Percentiles rank a stretch among this genome's conserved stretches.
Evolutionary conservation across 208 protist genomes (phyloP).

Genomic region (Trypanosoma rangeli): DNA sequence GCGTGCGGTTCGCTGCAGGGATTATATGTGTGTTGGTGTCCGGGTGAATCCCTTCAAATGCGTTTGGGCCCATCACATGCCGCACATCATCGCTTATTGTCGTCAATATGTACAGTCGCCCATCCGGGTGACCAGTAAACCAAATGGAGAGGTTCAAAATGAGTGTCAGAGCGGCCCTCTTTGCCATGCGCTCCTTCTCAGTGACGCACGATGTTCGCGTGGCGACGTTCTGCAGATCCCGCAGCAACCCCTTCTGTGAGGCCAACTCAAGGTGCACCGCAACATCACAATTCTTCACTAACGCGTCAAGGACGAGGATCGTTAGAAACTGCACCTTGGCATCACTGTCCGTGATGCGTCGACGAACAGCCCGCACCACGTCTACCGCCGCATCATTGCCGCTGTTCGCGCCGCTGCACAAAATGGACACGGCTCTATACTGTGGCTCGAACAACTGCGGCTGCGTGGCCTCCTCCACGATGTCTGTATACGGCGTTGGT

Average conservation of each 20-base stretch:
- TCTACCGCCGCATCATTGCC: slow-evolving; percentile 54
- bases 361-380: slow-evolving; percentile 75
- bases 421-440: slow-evolving; percentile 65
- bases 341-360: slow-evolving; percentile 63
- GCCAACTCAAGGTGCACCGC: slow-evolving; percentile 68
- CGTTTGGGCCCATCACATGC: slow-evolving; percentile 53
- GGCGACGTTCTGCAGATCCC: slow-evolving; percentile 74
- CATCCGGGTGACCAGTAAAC: slow-evolving; percentile 74
- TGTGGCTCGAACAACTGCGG: slow-evolving; percentile 50
- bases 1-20: slow-evolving; percentile 12
- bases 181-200: slow-evolving; percentile 51
- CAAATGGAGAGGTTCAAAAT: slow-evolving; percentile 83
- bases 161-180: slow-evolving; percentile 62
- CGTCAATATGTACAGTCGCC: slow-evolving; percentile 55
- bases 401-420: slow-evolving; percentile 69
- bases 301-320: slow-evolving; percentile 59
- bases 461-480: slow-evolving; percentile 81
- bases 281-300: slow-evolving; percentile 64
- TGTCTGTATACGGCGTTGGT: slow-evolving; percentile 74
- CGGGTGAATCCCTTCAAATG: slow-evolving; percentile 65
- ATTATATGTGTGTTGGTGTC: slow-evolving; percentile 41
- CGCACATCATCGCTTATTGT: slow-evolving; percentile 71
- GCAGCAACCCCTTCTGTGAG: slow-evolving; percentile 73
- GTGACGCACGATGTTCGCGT: slow-evolving; percentile 39
- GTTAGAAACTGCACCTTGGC: slow-evolving; percentile 72